Base-by-base conservation (phyloP, 345 rosid species). In the Populus tremula region DNA sequence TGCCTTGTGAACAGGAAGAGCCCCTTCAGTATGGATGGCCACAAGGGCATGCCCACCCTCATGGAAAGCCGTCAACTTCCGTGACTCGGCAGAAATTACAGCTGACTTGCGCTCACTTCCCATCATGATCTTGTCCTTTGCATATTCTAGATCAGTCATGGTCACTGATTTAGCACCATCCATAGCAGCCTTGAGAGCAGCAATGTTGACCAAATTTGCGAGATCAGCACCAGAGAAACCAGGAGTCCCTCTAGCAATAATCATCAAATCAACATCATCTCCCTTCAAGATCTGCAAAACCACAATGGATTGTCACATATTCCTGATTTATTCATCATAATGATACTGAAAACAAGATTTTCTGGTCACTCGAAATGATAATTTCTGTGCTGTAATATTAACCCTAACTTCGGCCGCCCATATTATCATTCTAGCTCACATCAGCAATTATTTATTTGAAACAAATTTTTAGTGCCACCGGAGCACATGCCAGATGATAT, bases 31-130 rank as follows among this genome's bases (percentile, higher is more conserved):
- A 83, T 92, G 90, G 71, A 92, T 80, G 39, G 99, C 98, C 41
- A 96, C 98, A 69, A 96, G 93, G 59, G 99, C 99, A 87, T 96
- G 99, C 13, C 98, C 99, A 66, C 93, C 95, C 89, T 96, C 99
- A 68, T 96, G 99, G 84, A 89, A 96, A 70, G 99, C 98, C 11
- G 97, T 96, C 36, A 87, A 77, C 78, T 72, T 90, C 25, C 95
- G 77, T 23, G 96, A 87, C 84, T 92, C 97, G 0, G 90, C 90
- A 5, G 99, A 94, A 35, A 92, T 92, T 73, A 94, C 97, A 41
- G 97, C 97, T 1, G 98, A 96, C 79, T 96, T 96, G 68, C 99
- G 84, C 79, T 96, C 99, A 69, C 98, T 96, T 75, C 98, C 99
- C 99, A 96, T 92, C 91, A 91, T 85, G 85, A 94, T 96, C 85